These are phyloP conservation scores for Funneliformis caledonium DNA, from an alignment of 371 early-diverging fungal genomes.

Conservation along the genomic window DNA sequence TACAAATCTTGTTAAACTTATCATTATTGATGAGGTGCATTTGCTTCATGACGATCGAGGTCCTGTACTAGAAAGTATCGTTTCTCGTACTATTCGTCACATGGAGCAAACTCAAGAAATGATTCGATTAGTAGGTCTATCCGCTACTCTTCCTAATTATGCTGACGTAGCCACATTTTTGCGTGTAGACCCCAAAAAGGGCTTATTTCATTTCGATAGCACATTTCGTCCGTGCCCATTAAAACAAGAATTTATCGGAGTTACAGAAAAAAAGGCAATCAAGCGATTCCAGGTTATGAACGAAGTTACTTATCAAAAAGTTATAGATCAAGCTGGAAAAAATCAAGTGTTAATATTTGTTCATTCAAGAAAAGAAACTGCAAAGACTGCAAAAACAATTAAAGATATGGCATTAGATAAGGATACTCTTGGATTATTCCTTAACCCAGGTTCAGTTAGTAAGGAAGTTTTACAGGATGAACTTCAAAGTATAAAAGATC, in stretches of 20 bases:
- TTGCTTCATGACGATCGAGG: slow-evolving; percentile 99
- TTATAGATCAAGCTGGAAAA: slow-evolving; percentile 86
- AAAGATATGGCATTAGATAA: slow-evolving; percentile 91
- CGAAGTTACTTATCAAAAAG: slow-evolving; percentile 92
- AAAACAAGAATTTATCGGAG: slow-evolving; percentile 93
- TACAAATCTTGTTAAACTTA: slow-evolving; percentile 87
- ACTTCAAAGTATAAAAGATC: slow-evolving; percentile 80
- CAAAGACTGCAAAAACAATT: slow-evolving; percentile 88
- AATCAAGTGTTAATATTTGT: slow-evolving; percentile 98
- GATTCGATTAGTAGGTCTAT: slow-evolving; percentile 96
- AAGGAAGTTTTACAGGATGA: slow-evolving; percentile 86
- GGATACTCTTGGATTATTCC: slow-evolving; percentile 80
- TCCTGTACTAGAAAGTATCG: slow-evolving; percentile 96
- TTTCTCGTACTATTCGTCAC: slow-evolving; percentile 89
- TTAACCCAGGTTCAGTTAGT: slow-evolving; percentile 77
- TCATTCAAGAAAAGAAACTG: slow-evolving; percentile 97
- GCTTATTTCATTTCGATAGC: slow-evolving; percentile 94
- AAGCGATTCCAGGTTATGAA: slow-evolving; percentile 95
- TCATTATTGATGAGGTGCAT: slow-evolving; percentile 99
- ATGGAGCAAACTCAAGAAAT: slow-evolving; percentile 90
- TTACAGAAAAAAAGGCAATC: slow-evolving; percentile 95
- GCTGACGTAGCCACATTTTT: slow-evolving; percentile 96
- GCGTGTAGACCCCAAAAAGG: slow-evolving; percentile 80
- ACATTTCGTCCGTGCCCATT: slow-evolving; percentile 95
- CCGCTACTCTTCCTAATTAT: slow-evolving; percentile 99